Evolutionary conservation across 768 basidiomycete species (phyloP).

Genomic region (Lactarius sp.): DNA sequence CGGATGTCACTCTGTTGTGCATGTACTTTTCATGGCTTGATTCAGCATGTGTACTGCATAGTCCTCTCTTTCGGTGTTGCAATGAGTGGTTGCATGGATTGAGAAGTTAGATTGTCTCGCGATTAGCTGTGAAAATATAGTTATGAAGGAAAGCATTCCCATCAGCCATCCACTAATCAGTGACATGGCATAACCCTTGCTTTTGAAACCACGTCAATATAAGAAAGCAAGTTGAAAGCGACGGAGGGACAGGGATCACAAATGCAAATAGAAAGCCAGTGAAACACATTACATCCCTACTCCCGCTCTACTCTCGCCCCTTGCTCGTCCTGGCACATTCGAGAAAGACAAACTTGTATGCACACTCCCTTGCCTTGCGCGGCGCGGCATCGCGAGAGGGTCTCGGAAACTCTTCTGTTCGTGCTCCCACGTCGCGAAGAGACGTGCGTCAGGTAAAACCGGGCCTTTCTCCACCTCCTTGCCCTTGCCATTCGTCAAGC

Average conservation of each 20-base stretch:
- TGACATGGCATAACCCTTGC: not conserved
- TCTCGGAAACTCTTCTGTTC: conserved; percentile 42
- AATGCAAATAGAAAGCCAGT: conserved; percentile 4
- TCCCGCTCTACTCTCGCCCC: conserved; percentile 23
- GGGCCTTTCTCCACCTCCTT: conserved; percentile 28
- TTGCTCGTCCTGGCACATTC: conserved; percentile 18
- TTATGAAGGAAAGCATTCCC: conserved; percentile 6
- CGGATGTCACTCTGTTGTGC: conserved; percentile 24
- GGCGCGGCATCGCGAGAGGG: conserved; percentile 32
- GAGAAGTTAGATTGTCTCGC: conserved; percentile 22
- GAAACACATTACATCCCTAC: conserved; percentile 10
- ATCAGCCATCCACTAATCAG: not conserved
- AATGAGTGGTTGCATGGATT: conserved; percentile 17
- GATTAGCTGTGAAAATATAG: conserved; percentile 23
- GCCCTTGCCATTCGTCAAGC: conserved; percentile 29
- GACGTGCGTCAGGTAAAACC: conserved; percentile 43
- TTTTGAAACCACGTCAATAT: not conserved
- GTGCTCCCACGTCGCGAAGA: conserved; percentile 49
- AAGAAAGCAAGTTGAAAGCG: conserved; percentile 19
- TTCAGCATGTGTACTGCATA: conserved; percentile 27
- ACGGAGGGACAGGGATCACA: conserved; percentile 9
- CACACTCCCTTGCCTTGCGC: conserved; percentile 25
- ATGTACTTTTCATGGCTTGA: conserved; percentile 28
- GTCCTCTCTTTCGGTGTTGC: conserved; percentile 23
- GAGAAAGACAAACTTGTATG: conserved; percentile 16